Evolutionary conservation across 2,329 filamentous ascomycete genomes (phyloP).

Genomic region (Stagonosporopsis vannaccii): DNA sequence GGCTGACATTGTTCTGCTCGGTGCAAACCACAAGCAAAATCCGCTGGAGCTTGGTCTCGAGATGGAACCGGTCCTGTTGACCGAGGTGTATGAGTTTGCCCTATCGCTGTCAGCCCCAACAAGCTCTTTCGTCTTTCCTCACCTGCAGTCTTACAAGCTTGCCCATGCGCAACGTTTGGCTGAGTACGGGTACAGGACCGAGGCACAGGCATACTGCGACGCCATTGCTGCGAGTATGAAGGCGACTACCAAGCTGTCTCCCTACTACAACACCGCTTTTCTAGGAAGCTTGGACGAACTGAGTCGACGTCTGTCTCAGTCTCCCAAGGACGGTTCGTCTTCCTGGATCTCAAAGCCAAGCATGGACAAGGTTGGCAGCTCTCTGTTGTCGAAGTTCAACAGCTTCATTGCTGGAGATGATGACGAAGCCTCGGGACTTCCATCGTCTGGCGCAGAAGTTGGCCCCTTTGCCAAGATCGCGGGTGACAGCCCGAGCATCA

Average conservation of each 20-base stretch:
- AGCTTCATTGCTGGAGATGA: conserved; percentile 96
- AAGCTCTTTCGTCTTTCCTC: conserved; percentile 69
- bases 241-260: conserved; percentile 81
- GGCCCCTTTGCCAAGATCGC: conserved; percentile 86
- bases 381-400: conserved; percentile 91
- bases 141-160: conserved; percentile 90
- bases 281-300: conserved; percentile 83
- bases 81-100: conserved; percentile 93
- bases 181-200: conserved; percentile 80
- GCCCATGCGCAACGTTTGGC: conserved; percentile 85
- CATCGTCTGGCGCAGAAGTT: conserved; percentile 62
- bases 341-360: conserved; percentile 95
- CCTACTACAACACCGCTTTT: conserved; percentile 81
- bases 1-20: conserved; percentile 81
- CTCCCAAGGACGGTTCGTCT: conserved; percentile 79
- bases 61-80: conserved; percentile 87
- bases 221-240: conserved; percentile 77
- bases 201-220: conserved; percentile 92
- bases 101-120: conserved; percentile 69
- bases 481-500: conserved; percentile 63
- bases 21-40: conserved; percentile 78
- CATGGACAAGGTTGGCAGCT: conserved; percentile 93
- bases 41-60: conserved; percentile 78
- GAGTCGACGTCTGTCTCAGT: conserved; percentile 80
- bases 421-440: conserved; percentile 68